Percentiles rank a stretch among this genome's conserved stretches.
phyloP scores from a whole-genome alignment of 148 eudicot species.

The Oxyria digyna region DNA sequence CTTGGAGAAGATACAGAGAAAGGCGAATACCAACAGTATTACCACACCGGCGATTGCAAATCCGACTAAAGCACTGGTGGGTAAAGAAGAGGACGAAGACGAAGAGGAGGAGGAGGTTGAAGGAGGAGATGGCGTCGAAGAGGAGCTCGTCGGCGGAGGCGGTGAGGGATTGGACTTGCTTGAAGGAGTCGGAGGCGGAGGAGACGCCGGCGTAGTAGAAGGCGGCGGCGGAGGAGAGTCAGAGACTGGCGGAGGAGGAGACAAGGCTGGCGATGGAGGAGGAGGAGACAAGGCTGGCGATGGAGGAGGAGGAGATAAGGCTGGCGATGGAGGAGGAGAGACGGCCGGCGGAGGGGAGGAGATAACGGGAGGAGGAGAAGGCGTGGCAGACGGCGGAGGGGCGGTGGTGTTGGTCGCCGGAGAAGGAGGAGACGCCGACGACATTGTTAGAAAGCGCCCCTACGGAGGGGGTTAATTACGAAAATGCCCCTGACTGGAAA shows the following conservation, averaged over 20 bases:
- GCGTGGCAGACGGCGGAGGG: conserved; percentile 17
- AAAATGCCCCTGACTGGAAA: not conserved
- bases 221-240: conserved; percentile 3
- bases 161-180: not conserved
- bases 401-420: conserved; percentile 17
- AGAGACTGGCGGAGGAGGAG: conserved; percentile 12
- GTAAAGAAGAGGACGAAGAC: conserved; percentile 18
- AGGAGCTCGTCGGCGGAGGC: conserved; percentile 14
- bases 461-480: not conserved
- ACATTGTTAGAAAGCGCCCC: not conserved
- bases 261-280: conserved; percentile 12
- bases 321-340: too few species aligned
- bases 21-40: conserved; percentile 27
- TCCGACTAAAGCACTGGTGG: conserved; percentile 51
- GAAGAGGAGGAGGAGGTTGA: conserved; percentile 3
- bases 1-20: conserved; percentile 38
- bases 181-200: conserved; percentile 19
- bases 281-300: conserved; percentile 23
- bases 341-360: conserved; percentile 22
- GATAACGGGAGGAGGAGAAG: conserved; percentile 15
- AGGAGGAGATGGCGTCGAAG: conserved; percentile 13
- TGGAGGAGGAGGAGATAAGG: conserved; percentile 19
- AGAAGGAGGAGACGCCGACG: conserved; percentile 22
- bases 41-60: conserved; percentile 55
- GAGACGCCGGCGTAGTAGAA: not conserved